Conservation (phyloP, 352 stramenopile species). For the Phytopythium ostracodes region DNA sequence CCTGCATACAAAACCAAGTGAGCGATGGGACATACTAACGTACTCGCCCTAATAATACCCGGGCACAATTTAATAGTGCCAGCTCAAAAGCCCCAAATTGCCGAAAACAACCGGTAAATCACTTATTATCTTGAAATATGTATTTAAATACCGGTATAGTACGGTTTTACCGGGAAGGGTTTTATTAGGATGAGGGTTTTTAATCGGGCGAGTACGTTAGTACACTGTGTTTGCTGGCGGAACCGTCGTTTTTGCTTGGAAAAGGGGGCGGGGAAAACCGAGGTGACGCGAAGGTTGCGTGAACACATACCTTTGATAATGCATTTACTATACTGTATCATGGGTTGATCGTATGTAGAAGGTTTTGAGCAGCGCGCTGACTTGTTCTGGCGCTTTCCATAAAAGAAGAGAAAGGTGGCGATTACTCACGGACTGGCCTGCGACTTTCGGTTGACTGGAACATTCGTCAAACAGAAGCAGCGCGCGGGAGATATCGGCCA, state of each 20-base stretch:
- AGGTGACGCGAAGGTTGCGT: constrained; percentile 1
- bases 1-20: constrained; percentile 8
- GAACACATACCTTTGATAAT: background rate
- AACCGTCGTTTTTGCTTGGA: background rate
- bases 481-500: too few relatives aligned
- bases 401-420: background rate
- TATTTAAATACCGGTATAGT: too few relatives aligned
- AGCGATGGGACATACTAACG: background rate
- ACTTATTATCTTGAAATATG: too few relatives aligned
- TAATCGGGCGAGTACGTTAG: too few relatives aligned
- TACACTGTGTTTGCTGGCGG: too few relatives aligned
- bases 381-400: constrained; percentile 1
- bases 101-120: too few relatives aligned
- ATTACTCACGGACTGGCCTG: background rate
- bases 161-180: too few relatives aligned
- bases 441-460: background rate
- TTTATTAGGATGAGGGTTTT: too few relatives aligned
- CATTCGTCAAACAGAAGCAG: background rate
- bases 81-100: too few relatives aligned
- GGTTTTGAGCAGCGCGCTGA: background rate
- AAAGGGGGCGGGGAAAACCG: background rate
- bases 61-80: too few relatives aligned
- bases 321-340: background rate
- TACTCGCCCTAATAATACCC: too few relatives aligned
- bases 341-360: background rate